These are phyloP conservation scores for Cladobotryum protrusum DNA, from an alignment of 2,329 filamentous ascomycete species.

Conservation along the genomic window DNA sequence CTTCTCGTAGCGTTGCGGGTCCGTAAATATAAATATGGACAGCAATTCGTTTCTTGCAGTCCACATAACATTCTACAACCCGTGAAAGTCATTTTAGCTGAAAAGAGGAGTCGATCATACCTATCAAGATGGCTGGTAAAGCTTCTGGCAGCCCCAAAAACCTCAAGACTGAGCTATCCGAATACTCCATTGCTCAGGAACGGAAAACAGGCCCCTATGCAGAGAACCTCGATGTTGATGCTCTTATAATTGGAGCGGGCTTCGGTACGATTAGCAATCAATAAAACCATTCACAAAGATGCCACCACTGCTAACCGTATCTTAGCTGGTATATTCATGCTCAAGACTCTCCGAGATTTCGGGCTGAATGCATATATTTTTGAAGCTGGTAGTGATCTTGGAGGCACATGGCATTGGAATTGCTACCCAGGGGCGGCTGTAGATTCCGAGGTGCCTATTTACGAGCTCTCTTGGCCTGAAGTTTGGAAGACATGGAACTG, in stretches of 20 bases:
- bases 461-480: constrained; percentile 47
- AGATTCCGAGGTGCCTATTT: constrained; percentile 48
- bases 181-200: constrained; percentile 27
- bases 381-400: constrained; percentile 45
- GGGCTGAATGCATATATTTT: constrained; percentile 44
- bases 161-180: constrained; percentile 36
- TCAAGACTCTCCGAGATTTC: constrained; percentile 44
- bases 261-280: constrained; percentile 27
- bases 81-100: too few species aligned
- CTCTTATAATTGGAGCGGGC: constrained; percentile 39
- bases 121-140: constrained; percentile 1
- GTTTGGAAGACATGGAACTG: constrained; percentile 52
- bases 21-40: too few species aligned
- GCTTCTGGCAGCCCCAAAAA: constrained; percentile 22
- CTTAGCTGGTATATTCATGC: constrained; percentile 41
- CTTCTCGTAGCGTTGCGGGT: too few species aligned
- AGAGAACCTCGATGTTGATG: constrained; percentile 38
- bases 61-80: too few species aligned
- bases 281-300: background rate
- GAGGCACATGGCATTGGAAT: constrained; percentile 53
- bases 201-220: constrained; percentile 34
- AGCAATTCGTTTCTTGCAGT: too few species aligned
- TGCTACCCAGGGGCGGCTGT: constrained; percentile 49
- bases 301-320: too few species aligned
- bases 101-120: too few species aligned